phyloP scores from a whole-genome alignment of 192 early-diverging fungal species.

The Bifiguratus adelaidae region DNA sequence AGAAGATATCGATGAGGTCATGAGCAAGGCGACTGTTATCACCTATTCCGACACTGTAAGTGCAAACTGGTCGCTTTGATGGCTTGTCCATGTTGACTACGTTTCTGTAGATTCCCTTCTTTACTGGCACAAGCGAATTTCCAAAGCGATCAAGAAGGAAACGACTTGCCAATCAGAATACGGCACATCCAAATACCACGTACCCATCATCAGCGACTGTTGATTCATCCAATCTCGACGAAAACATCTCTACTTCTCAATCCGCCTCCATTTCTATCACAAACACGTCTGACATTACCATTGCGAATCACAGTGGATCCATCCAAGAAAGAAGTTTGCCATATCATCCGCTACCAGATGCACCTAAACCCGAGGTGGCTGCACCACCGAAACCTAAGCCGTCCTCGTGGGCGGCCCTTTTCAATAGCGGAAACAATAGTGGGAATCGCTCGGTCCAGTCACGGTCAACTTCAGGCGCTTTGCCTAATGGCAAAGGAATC shows the following conservation, averaged over 20 bases:
- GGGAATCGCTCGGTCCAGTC: not conserved
- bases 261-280: not conserved
- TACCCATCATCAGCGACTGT: not conserved
- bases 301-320: not conserved
- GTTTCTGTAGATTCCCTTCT: constrained; percentile 8
- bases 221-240: not conserved
- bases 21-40: constrained; percentile 22
- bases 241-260: not conserved
- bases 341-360: not conserved
- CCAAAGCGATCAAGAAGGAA: not conserved
- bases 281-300: not conserved
- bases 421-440: constrained; percentile 17
- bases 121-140: constrained; percentile 10
- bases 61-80: not conserved
- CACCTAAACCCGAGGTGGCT: not conserved
- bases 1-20: constrained; percentile 36
- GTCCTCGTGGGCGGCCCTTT: constrained; percentile 29
- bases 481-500: no score
- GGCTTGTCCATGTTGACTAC: not conserved
- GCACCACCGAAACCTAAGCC: constrained; percentile 14
- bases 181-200: not conserved
- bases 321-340: not conserved
- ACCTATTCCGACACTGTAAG: constrained; percentile 23
- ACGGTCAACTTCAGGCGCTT: not conserved
- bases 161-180: not conserved